Evolutionary conservation across 1,284 basidiomycete species (phyloP).

Genomic region (Testicularia cyperi): DNA sequence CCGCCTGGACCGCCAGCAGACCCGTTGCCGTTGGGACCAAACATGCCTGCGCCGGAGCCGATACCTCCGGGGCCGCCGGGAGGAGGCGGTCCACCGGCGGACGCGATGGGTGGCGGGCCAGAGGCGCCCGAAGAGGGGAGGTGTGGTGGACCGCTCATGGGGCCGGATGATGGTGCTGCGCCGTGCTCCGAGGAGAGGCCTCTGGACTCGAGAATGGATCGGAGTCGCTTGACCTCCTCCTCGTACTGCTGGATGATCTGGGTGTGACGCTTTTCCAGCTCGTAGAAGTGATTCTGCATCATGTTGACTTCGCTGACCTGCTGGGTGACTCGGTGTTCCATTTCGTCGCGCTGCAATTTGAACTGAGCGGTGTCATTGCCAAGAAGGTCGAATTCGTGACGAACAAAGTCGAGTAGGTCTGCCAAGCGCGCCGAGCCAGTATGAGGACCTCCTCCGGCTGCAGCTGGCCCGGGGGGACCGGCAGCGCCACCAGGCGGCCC

Average conservation of each 20-base stretch:
- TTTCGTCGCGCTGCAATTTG: conserved; percentile 81
- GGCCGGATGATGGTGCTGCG: conserved; percentile 25
- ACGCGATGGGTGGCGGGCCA: conserved; percentile 58
- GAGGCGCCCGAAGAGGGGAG: conserved; percentile 31
- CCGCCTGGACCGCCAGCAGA: conserved; percentile 25
- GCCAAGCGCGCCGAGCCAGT: conserved; percentile 65
- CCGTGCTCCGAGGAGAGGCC: conserved; percentile 40
- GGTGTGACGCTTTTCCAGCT: conserved; percentile 73
- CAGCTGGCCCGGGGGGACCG: conserved; percentile 29
- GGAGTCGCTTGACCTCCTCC: conserved; percentile 71
- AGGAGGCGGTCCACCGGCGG: conserved; percentile 62
- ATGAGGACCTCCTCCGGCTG: conserved; percentile 28
- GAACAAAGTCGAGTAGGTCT: conserved; percentile 79
- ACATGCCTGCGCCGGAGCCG: conserved; percentile 52
- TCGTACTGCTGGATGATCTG: conserved; percentile 75
- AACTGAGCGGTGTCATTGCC: conserved; percentile 71
- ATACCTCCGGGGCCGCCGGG: conserved; percentile 59
- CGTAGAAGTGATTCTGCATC: conserved; percentile 68
- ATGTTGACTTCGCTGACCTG: conserved; percentile 50
- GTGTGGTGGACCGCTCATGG: conserved; percentile 38
- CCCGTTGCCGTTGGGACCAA: conserved; percentile 36
- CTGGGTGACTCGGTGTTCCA: conserved; percentile 71
- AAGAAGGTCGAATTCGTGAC: conserved; percentile 81
- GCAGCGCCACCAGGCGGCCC: conserved; percentile 25
- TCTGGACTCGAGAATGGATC: conserved; percentile 67